A percentile compares a stretch with the other conserved stretches of the same genome.
Evolutionary conservation across 768 basidiomycete species (phyloP).

Genomic region (Crepidotus variabilis): DNA sequence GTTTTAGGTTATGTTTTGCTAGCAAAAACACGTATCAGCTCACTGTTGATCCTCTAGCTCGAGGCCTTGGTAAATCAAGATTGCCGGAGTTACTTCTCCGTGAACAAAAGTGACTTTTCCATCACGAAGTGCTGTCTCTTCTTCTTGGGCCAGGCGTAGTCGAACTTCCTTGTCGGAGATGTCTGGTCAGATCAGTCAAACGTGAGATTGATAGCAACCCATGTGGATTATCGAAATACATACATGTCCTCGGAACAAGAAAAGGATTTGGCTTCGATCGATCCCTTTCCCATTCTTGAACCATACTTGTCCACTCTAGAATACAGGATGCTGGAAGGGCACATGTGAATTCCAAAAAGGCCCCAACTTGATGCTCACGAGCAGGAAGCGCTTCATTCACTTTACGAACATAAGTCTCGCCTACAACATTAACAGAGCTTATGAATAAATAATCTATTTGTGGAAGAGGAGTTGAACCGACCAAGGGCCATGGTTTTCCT

Average conservation of each 20-base stretch:
- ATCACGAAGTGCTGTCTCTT: constrained; percentile 8
- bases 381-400: constrained; percentile 11
- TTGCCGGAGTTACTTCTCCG: constrained; percentile 15
- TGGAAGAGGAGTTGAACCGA: constrained; percentile 1
- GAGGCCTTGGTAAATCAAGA: constrained; percentile 24
- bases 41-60: constrained; percentile 32
- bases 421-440: no score
- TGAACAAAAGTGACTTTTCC: constrained; percentile 7
- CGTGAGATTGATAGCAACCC: constrained; percentile 11
- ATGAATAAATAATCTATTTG: no score
- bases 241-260: constrained; percentile 6
- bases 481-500: constrained; percentile 22
- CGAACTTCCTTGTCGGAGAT: constrained; percentile 14
- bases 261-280: constrained; percentile 19
- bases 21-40: constrained; percentile 6
- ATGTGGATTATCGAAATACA: constrained; percentile 5
- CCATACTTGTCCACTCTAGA: constrained; percentile 8
- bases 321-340: constrained; percentile 7
- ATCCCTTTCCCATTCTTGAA: constrained; percentile 21
- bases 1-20: neutral
- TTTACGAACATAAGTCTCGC: constrained; percentile 10
- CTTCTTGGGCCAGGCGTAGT: constrained; percentile 20
- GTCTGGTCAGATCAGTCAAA: constrained; percentile 18
- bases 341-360: constrained; percentile 8
- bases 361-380: constrained; percentile 2